Conservation (phyloP, 768 basidiomycete species). For the Suillus plorans region DNA sequence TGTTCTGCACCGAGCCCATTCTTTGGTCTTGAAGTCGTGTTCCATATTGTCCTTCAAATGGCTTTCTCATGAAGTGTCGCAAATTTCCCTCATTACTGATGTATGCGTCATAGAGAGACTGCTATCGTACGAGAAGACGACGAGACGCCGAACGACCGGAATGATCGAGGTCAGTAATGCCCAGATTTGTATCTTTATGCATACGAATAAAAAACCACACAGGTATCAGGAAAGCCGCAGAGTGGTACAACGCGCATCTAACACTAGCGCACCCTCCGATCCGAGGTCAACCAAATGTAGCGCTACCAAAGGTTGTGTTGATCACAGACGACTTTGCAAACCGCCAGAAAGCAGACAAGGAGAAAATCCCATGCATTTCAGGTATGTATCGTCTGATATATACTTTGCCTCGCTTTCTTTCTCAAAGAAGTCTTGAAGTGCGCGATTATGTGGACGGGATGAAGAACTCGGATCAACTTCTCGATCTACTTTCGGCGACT, state of each 20-base stretch:
- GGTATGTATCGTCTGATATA: constrained; percentile 39
- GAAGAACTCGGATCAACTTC: constrained; percentile 59
- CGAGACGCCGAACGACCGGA: constrained; percentile 90
- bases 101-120: constrained; percentile 56
- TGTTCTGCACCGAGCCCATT: neutral
- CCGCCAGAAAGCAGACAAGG: constrained; percentile 66
- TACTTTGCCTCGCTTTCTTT: neutral
- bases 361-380: constrained; percentile 60
- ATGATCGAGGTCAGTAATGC: constrained; percentile 76
- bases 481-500: constrained; percentile 78
- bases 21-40: neutral
- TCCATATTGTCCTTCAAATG: neutral
- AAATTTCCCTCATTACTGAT: neutral
- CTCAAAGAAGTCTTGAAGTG: constrained; percentile 39
- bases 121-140: constrained; percentile 73
- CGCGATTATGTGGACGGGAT: constrained; percentile 80
- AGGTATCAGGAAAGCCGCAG: constrained; percentile 87
- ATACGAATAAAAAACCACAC: neutral
- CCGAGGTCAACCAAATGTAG: constrained; percentile 45
- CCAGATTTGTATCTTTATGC: neutral
- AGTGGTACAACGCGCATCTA: constrained; percentile 86
- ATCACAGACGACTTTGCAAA: constrained; percentile 91
- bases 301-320: constrained; percentile 66
- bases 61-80: neutral
- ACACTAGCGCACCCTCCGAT: constrained; percentile 48